Percentiles rank a stretch among this genome's conserved stretches.
These are phyloP conservation scores for Excoecaria agallocha DNA, from an alignment of 345 rosid species.

Conservation along the genomic window DNA sequence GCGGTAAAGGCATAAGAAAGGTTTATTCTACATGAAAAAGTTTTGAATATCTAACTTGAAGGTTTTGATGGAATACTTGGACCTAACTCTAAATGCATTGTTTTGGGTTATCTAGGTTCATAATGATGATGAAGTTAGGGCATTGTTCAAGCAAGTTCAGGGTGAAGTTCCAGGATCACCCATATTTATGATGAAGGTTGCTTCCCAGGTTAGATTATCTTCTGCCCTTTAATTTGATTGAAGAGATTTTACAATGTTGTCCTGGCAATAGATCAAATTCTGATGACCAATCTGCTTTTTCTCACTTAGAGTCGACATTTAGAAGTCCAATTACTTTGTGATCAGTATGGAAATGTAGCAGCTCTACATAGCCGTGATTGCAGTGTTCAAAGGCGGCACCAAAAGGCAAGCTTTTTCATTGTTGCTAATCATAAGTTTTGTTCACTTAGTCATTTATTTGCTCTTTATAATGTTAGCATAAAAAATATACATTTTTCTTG, in stretches of 20 bases:
- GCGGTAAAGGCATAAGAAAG: constrained; percentile 99
- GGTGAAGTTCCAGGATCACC: constrained; percentile 99
- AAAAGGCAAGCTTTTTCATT: constrained; percentile 56
- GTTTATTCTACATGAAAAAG: constrained; percentile 36
- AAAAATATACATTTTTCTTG: neutral
- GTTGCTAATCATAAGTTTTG: constrained; percentile 18
- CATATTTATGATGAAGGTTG: constrained; percentile 99
- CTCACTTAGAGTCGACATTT: constrained; percentile 87
- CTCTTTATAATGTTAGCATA: neutral
- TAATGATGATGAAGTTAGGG: constrained; percentile 95
- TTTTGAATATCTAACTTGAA: constrained; percentile 6
- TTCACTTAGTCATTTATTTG: neutral
- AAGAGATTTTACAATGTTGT: constrained; percentile 9
- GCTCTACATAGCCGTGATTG: constrained; percentile 99
- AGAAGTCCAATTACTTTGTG: constrained; percentile 97
- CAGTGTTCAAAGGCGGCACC: constrained; percentile 98
- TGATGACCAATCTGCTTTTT: constrained; percentile 21
- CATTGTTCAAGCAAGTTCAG: constrained; percentile 98
- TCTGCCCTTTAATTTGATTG: constrained; percentile 22
- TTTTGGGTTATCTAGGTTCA: constrained; percentile 58
- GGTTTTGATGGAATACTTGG: neutral
- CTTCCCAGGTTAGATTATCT: constrained; percentile 78
- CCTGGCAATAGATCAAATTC: constrained; percentile 14
- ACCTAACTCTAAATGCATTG: neutral
- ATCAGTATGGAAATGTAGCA: constrained; percentile 92